These are phyloP conservation scores for Arthrobotrys musiformis DNA, from an alignment of 2,329 filamentous ascomycete species.

Conservation along the genomic window DNA sequence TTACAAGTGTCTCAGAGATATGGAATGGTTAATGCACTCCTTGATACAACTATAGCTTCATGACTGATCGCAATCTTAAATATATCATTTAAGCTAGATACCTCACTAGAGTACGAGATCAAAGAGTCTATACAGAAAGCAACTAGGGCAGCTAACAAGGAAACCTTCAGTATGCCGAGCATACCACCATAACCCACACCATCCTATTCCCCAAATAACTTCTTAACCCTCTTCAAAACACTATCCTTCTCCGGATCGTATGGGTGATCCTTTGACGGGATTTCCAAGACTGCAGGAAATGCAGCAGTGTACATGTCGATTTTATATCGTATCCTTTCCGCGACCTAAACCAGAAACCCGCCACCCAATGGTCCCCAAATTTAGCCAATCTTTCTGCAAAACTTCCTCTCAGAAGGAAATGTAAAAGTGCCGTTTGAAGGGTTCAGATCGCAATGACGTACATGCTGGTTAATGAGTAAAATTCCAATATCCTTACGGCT, in stretches of 20 bases:
- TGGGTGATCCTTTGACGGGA: conserved; percentile 97
- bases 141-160: neutral
- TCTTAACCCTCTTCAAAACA: conserved; percentile 85
- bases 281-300: conserved; percentile 95
- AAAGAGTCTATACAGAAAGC: neutral
- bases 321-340: conserved; percentile 88
- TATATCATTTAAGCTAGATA: neutral
- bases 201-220: conserved; percentile 67
- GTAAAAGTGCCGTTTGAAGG: neutral
- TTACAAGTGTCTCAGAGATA: neutral
- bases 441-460: conserved; percentile 64
- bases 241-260: conserved; percentile 99
- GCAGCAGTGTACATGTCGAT: conserved; percentile 93
- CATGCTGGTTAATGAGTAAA: conserved; percentile 96
- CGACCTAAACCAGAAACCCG: conserved; percentile 75
- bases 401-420: neutral
- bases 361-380: neutral
- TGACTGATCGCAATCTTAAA: neutral
- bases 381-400: conserved; percentile 16
- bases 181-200: neutral
- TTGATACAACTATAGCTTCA: neutral
- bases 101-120: neutral
- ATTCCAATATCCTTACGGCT: conserved; percentile 97
- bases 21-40: neutral
- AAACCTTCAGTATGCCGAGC: neutral